Evolutionary conservation across 2,329 filamentous ascomycete species (phyloP).

Genomic region (Colletotrichum cereale): DNA sequence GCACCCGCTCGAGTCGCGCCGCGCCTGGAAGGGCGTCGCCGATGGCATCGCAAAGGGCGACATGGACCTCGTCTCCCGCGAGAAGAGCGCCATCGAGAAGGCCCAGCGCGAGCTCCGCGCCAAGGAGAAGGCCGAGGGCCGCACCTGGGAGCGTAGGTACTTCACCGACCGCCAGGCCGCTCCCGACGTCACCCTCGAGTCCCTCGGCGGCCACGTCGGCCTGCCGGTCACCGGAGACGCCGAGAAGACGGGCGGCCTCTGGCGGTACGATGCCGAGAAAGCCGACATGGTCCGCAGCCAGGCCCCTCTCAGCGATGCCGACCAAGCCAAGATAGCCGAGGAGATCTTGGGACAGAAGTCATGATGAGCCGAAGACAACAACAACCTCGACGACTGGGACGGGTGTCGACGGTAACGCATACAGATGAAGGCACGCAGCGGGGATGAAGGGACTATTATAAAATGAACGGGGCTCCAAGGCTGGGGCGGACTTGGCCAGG

Average conservation of each 20-base stretch:
- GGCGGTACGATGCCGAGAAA: slow-evolving; percentile 68
- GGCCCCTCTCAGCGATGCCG: slow-evolving; percentile 55
- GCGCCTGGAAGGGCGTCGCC: slow-evolving; percentile 90
- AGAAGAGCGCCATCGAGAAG: slow-evolving; percentile 93
- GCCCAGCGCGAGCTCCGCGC: slow-evolving; percentile 81
- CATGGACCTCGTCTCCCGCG: slow-evolving; percentile 81
- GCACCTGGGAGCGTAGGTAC: slow-evolving; percentile 85
- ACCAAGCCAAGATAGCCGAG: slow-evolving; percentile 66
- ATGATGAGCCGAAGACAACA: neutral
- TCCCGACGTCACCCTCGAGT: slow-evolving; percentile 58
- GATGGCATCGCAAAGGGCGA: slow-evolving; percentile 84
- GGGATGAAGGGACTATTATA: neutral
- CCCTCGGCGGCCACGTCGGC: slow-evolving; percentile 60
- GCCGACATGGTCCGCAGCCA: slow-evolving; percentile 74
- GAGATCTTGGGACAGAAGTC: slow-evolving; percentile 51
- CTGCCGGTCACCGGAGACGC: slow-evolving; percentile 65
- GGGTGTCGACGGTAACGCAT: slow-evolving; percentile 6
- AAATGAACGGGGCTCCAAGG: neutral
- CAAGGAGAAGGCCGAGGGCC: slow-evolving; percentile 80
- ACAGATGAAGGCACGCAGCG: neutral
- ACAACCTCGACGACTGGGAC: neutral
- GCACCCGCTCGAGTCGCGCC: slow-evolving; percentile 87
- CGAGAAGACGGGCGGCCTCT: slow-evolving; percentile 72
- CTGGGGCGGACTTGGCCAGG: neutral
- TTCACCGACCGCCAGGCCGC: slow-evolving; percentile 70